phyloP scores from a whole-genome alignment of 139 green algal species.

The Edaphochlamys debaryana region DNA sequence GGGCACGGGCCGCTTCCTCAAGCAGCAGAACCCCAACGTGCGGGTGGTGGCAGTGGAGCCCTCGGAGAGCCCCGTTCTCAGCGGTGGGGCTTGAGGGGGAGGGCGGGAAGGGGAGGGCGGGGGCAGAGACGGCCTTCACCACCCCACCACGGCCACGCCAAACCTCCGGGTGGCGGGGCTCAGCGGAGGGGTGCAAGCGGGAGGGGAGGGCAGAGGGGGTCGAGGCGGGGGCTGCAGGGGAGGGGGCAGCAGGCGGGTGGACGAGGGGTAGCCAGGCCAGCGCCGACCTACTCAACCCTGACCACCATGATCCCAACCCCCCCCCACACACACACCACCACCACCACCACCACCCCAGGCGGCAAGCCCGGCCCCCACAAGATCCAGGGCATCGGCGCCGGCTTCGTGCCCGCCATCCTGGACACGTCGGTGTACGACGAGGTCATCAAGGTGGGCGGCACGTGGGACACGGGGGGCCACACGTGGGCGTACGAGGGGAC shows the following conservation, averaged over 20 bases:
- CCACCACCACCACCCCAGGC: conserved; percentile 11
- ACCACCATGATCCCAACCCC: no score
- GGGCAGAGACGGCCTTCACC: no score
- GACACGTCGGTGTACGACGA: conserved; percentile 85
- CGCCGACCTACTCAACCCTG: no score
- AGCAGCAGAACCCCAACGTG: conserved; percentile 74
- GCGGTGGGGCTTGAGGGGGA: conserved; percentile 41
- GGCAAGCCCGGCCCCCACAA: conserved; percentile 93
- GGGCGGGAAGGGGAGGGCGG: not conserved
- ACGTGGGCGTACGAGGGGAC: no score
- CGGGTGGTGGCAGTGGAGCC: conserved; percentile 87
- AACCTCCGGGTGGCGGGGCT: no score
- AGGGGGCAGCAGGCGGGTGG: no score
- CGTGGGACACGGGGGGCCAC: not conserved
- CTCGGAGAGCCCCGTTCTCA: conserved; percentile 79
- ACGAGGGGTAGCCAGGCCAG: no score
- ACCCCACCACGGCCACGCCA: not conserved
- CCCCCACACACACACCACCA: no score
- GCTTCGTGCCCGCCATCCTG: conserved; percentile 93
- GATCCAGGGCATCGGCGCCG: conserved; percentile 98
- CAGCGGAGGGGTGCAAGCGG: no score
- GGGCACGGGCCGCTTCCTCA: conserved; percentile 83
- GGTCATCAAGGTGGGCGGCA: conserved; percentile 77
- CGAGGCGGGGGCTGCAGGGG: no score
- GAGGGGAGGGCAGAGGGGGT: no score